Evolutionary conservation across 371 early-diverging fungal genomes (phyloP), one percentile per base, ranked within the genome.

Genomic region (Parasitella parasitica): DNA sequence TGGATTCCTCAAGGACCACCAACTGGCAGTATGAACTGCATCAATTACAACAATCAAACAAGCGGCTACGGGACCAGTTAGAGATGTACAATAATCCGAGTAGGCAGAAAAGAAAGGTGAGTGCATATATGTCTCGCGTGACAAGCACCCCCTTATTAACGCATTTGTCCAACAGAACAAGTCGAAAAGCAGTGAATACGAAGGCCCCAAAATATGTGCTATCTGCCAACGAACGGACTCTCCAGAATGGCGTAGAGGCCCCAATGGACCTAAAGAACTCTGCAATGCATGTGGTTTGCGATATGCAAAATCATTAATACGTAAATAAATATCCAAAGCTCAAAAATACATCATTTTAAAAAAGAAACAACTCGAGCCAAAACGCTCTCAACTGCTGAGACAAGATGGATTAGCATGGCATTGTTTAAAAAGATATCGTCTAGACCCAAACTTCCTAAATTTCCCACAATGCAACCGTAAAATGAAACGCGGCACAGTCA

Each of bases 221-320:
- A 69, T 78, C 39, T 94, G 95, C 71, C 83, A 84, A 41, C 81
- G 89, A 16, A 90, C 83, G 4, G 85, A 88, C 38, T 92, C 94
- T 4, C 92, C 93, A 15, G 89, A 89, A 51, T 94, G 95, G 95
- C 82, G 95, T 27, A 82, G 86, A 43, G 93, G 93, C 3, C 91
- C 91, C 41, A 84, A 86, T 55, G 91, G 93, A 16, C 87, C 89
- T 8, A 85, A 86, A 54, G 84, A 91, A 35, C 78, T 94, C 22
- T 94, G 95, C 76, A 94, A 94, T 74, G 91, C 93, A 15, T 94
- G 95, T 63, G 94, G 95, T 28, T 71, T 94, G 43, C 83, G 86
- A 35, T 77, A 77, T 54, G 75, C 74, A 18, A 72, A 71, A 26
- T 50, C 65, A 4, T 55, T 61, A 24, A 12, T 46, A 46, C 46